A percentile compares a stretch with the other conserved stretches of the same genome.
Evolutionary conservation across 2,329 filamentous ascomycete genomes (phyloP).

Genomic region (Botrytis elliptica): DNA sequence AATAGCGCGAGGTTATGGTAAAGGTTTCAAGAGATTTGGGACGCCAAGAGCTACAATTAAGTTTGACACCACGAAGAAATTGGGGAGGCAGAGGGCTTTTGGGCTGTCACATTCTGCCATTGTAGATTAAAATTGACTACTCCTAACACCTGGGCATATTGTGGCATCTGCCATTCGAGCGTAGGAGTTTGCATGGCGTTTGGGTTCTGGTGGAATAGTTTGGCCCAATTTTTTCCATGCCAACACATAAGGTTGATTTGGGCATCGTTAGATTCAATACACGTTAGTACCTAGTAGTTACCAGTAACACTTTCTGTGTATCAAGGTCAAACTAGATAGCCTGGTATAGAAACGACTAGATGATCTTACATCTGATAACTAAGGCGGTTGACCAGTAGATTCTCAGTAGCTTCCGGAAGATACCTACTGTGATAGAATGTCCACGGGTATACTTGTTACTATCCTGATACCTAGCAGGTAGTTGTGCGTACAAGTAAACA

Average conservation of each 20-base stretch:
- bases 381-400: not conserved
- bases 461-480: not conserved
- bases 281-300: not conserved
- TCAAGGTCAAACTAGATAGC: constrained; percentile 1
- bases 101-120: constrained; percentile 83
- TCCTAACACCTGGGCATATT: not conserved
- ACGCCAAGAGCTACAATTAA: constrained; percentile 62
- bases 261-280: not conserved
- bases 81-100: constrained; percentile 91
- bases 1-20: constrained; percentile 67
- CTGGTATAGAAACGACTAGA: not conserved
- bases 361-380: not conserved
- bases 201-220: constrained; percentile 1
- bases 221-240: not conserved
- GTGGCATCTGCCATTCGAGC: constrained; percentile 18
- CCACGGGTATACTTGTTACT: not conserved
- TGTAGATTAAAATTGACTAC: constrained; percentile 49
- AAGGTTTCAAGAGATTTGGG: constrained; percentile 53
- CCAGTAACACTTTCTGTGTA: not conserved
- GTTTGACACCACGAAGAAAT: constrained; percentile 70
- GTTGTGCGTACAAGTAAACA: not conserved
- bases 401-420: not conserved
- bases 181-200: constrained; percentile 29
- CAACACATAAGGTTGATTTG: not conserved
- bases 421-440: no score